Percentiles rank a stretch among this genome's conserved stretches.
phyloP scores from a whole-genome alignment of 352 stramenopile genomes.

The Phytophthora meadii region DNA sequence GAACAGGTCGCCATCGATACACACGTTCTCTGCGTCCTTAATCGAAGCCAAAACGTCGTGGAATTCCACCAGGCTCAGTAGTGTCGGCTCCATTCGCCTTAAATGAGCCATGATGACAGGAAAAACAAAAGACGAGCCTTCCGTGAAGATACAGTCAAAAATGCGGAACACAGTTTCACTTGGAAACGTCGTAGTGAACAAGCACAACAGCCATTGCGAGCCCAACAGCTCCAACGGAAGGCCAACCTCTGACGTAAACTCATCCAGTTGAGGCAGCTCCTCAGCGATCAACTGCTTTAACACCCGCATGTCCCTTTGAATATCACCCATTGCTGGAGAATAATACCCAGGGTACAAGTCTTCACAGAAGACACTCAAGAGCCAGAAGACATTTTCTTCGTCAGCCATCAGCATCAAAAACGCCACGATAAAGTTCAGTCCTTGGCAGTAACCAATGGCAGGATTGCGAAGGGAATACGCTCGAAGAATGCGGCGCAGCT shows the following conservation, averaged over 20 bases:
- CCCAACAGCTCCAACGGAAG: conserved; percentile 89
- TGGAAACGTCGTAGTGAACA: conserved; percentile 92
- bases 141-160: conserved; percentile 89
- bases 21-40: conserved; percentile 69
- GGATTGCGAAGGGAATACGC: conserved; percentile 86
- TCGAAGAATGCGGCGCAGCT: conserved; percentile 74
- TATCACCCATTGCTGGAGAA: conserved; percentile 89
- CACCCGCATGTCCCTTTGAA: conserved; percentile 91
- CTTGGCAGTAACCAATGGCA: conserved; percentile 87
- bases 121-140: conserved; percentile 86
- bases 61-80: conserved; percentile 69
- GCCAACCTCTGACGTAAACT: conserved; percentile 78
- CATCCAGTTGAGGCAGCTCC: conserved; percentile 75
- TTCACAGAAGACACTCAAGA: conserved; percentile 89
- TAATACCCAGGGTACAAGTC: conserved; percentile 92
- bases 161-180: conserved; percentile 88
- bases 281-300: conserved; percentile 87
- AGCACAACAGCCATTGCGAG: conserved; percentile 91
- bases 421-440: conserved; percentile 91
- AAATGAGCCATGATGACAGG: conserved; percentile 84
- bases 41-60: conserved; percentile 77
- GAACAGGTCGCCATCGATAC: conserved; percentile 73
- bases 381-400: conserved; percentile 91
- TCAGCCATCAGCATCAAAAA: conserved; percentile 82
- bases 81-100: conserved; percentile 55